Evolutionary conservation across 2,329 filamentous ascomycete genomes (phyloP), one percentile per base, ranked within the genome.

Genomic region (Pseudohalonectria lignicola): DNA sequence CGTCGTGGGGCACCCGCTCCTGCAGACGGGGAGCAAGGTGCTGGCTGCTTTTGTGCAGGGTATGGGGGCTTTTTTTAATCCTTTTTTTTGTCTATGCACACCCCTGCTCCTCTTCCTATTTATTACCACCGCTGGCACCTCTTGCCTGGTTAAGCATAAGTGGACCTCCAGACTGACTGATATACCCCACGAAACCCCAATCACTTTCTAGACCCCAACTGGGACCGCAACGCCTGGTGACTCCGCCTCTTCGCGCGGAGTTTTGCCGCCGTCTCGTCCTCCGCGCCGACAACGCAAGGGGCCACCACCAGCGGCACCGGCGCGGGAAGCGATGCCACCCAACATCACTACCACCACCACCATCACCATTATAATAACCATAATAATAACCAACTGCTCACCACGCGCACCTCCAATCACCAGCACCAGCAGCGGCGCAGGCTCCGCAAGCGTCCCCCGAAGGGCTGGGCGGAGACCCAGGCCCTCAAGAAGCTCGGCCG

Each of bases 21-120:
- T 98, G 63, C 92, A 98, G 74, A 98, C 92, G 21, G 92, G 92
- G 37, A 95, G 87, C 62, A 94, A 96, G 64, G 92, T 98, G 41
- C 63, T 98, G 52, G 90, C 88, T 11, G 85, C 86, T 21, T 98
- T 96, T 67, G 88, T 98, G 54, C 92, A 98, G 66, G 92, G 88
- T 94, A 55, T 53, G 72, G 12, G 30, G n/a, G 25, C 17, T 40
- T 26, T 38, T 36, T 33, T 15, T 3, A 21, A 17, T 32, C 28
- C 7, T 31, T 50, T 32, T 43, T 36, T 18, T 26, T n/a, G n/a
- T n/a, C n/a, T n/a, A n/a, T 5, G 34, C 7, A 25, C 18, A 34
- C 18, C 20, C 19, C 41, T 49, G 41, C 48, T 33, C 20, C 17
- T 30, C 39, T 26, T 36, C 44, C 38, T 37, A 39, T 40, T 20